Evolutionary conservation across 73 alveolate genomes (phyloP).

Genomic region (Tetrahymena elliotti): DNA sequence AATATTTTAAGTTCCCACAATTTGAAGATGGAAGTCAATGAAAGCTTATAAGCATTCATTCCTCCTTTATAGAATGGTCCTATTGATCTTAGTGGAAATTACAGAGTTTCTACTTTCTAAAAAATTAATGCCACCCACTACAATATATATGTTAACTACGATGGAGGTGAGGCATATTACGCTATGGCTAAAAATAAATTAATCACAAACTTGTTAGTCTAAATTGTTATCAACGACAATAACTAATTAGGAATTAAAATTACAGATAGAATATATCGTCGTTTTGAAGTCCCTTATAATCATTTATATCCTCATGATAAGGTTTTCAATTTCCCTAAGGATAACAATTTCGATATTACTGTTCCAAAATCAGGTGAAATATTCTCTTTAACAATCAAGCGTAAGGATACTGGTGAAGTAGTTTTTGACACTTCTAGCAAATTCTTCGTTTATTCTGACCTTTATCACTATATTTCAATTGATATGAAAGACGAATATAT

Average conservation of each 20-base stretch:
- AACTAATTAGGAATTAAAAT: background rate
- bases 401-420: background rate
- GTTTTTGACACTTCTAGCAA: background rate
- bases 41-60: background rate
- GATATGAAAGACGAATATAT: constrained; percentile 1
- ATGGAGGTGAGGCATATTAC: background rate
- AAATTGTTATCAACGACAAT: background rate
- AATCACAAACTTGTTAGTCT: background rate
- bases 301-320: background rate
- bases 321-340: background rate
- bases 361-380: background rate
- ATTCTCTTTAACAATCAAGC: background rate
- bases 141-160: background rate
- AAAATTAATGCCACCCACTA: background rate
- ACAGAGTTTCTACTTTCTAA: background rate
- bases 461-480: background rate
- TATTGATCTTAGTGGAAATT: background rate
- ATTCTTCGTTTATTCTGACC: background rate
- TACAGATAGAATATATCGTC: background rate
- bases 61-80: background rate
- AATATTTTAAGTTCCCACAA: background rate
- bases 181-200: background rate
- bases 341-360: background rate
- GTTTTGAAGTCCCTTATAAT: background rate
- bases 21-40: background rate